Conservation (phyloP, 768 basidiomycete species). For the Kwoniella botswanensis region DNA sequence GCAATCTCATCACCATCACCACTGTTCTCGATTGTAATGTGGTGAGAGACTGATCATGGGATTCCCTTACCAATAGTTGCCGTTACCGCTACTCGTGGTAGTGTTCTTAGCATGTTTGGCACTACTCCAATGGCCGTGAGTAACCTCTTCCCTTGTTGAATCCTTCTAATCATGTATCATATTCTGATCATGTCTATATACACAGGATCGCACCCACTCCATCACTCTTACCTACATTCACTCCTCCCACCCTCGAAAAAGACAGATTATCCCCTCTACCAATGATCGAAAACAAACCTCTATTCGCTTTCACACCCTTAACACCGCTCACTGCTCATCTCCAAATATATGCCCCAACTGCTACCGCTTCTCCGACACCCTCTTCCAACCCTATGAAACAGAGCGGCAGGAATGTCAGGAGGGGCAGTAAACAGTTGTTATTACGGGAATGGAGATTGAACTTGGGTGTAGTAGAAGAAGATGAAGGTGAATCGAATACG, state of each 20-base stretch:
- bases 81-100: slow-evolving; percentile 40
- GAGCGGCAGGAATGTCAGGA: slow-evolving; percentile 10
- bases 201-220: slow-evolving; percentile 9
- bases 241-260: slow-evolving; percentile 24
- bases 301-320: slow-evolving; percentile 14
- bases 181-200: not conserved
- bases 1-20: not conserved
- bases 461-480: slow-evolving; percentile 25
- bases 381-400: slow-evolving; percentile 1
- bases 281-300: slow-evolving; percentile 13
- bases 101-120: slow-evolving; percentile 39
- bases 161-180: not conserved
- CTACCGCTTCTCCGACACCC: not conserved
- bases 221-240: slow-evolving; percentile 24
- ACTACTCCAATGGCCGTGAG: slow-evolving; percentile 40
- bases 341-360: slow-evolving; percentile 4
- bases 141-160: slow-evolving; percentile 6
- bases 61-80: slow-evolving; percentile 21
- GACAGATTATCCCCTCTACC: slow-evolving; percentile 21
- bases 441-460: slow-evolving; percentile 23
- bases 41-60: not conserved
- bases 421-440: slow-evolving; percentile 13
- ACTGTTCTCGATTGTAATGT: not conserved
- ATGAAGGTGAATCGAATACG: slow-evolving; percentile 12
- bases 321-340: slow-evolving; percentile 7